Percentiles rank a stretch among this genome's conserved stretches.
Evolutionary conservation across 139 green algal species (phyloP).

Genomic region (Tetradesmus obliquus): DNA sequence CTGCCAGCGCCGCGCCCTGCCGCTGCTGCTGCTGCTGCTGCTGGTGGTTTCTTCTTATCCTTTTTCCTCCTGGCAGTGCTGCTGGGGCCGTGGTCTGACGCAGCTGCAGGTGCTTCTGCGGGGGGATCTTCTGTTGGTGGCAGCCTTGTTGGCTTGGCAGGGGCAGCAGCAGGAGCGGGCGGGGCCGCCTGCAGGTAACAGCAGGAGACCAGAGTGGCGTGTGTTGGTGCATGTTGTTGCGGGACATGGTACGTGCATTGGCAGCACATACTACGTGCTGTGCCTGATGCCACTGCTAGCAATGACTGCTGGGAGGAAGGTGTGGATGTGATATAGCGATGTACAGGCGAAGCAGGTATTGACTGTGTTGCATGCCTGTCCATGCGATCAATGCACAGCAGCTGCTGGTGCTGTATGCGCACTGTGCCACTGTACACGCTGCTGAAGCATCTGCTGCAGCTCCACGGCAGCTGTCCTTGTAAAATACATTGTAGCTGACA

Average conservation of each 20-base stretch:
- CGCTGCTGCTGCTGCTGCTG: slow-evolving; percentile 7
- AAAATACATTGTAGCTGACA: neutral
- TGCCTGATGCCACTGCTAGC: too few species aligned
- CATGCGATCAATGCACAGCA: neutral
- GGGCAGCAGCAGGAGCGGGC: neutral
- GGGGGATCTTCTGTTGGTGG: neutral
- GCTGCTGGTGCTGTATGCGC: neutral
- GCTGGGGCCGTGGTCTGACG: neutral
- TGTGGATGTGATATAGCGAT: too few species aligned
- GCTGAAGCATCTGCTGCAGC: neutral
- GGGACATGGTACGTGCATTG: too few species aligned
- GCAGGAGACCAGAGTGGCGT: neutral
- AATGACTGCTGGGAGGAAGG: too few species aligned
- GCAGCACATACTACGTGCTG: too few species aligned
- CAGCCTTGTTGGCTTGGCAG: neutral
- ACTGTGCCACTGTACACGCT: neutral
- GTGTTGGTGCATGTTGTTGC: neutral
- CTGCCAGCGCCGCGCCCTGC: neutral
- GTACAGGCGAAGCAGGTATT: neutral
- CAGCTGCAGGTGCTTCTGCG: neutral
- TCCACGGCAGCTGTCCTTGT: neutral
- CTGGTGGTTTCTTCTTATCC: neutral
- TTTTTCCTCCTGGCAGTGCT: neutral
- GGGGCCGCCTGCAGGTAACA: neutral
- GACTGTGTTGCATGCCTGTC: neutral